These are phyloP conservation scores for Apostasia ramifera DNA, from an alignment of 106 monocot species.

Conservation along the genomic window DNA sequence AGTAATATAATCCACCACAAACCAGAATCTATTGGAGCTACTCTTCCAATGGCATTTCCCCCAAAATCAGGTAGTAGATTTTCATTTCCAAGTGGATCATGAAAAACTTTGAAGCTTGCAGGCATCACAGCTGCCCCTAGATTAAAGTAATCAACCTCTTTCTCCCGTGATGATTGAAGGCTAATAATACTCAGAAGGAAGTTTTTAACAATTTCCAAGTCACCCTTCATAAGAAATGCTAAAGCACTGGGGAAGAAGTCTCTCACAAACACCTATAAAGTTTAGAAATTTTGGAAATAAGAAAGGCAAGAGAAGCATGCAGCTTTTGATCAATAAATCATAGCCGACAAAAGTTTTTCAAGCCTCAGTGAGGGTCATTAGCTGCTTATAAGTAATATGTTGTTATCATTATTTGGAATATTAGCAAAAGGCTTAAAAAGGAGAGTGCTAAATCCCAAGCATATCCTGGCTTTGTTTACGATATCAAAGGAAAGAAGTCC, in stretches of 20 bases:
- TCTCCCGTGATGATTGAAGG: constrained; percentile 46
- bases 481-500: no score
- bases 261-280: constrained; percentile 39
- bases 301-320: no score
- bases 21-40: constrained; percentile 55
- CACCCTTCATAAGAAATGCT: constrained; percentile 48
- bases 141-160: constrained; percentile 34
- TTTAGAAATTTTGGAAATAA: neutral
- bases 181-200: constrained; percentile 42
- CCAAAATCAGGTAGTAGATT: constrained; percentile 49
- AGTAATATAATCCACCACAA: constrained; percentile 63
- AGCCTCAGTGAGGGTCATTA: no score
- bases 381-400: no score
- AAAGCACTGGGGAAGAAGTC: constrained; percentile 50
- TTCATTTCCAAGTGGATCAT: constrained; percentile 23
- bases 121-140: constrained; percentile 50
- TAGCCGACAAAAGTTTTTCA: no score
- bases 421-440: no score
- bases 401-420: no score
- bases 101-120: constrained; percentile 49
- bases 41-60: constrained; percentile 48
- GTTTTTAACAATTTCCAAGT: constrained; percentile 46
- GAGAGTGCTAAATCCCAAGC: no score
- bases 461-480: no score
- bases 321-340: no score